A percentile compares a stretch with the other conserved stretches of the same genome.
Conservation (phyloP, 306 rosid genomes). For the Citrullus amarus region DNA sequence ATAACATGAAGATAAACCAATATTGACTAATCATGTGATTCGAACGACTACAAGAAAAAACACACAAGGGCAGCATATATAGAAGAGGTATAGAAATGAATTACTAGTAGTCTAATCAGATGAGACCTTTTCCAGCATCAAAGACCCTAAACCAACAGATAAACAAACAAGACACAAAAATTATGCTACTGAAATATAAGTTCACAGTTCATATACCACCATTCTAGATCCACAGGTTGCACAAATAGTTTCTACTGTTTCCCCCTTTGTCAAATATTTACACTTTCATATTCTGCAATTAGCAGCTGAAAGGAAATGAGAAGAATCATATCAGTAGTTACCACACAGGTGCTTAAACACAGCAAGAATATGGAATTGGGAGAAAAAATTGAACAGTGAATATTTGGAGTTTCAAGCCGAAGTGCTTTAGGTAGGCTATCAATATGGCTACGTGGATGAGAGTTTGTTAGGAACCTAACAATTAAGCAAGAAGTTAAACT, state of each 20-base stretch:
- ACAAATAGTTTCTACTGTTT: background rate
- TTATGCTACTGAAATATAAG: background rate
- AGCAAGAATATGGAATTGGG: background rate
- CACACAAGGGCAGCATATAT: background rate
- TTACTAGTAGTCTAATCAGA: background rate
- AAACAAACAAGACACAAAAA: background rate
- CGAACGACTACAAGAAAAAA: background rate
- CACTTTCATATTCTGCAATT: slow-evolving; percentile 65
- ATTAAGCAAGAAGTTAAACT: too few relatives aligned
- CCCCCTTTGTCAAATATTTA: slow-evolving; percentile 3
- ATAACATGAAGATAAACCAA: background rate
- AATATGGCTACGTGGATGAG: background rate
- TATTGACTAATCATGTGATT: background rate
- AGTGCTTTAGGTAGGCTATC: background rate
- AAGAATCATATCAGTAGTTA: slow-evolving; percentile 10
- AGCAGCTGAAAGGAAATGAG: slow-evolving; percentile 46
- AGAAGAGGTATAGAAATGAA: background rate
- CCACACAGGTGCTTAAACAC: background rate
- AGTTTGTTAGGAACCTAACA: background rate
- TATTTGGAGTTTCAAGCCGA: background rate
- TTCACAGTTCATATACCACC: background rate
- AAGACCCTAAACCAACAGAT: background rate
- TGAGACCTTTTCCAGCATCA: background rate
- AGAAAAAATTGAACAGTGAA: background rate
- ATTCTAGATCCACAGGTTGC: background rate